Percentiles rank a stretch among this genome's conserved stretches.
phyloP scores from a whole-genome alignment of 2,329 filamentous ascomycete species.

The Hymenoscyphus fraxineus region DNA sequence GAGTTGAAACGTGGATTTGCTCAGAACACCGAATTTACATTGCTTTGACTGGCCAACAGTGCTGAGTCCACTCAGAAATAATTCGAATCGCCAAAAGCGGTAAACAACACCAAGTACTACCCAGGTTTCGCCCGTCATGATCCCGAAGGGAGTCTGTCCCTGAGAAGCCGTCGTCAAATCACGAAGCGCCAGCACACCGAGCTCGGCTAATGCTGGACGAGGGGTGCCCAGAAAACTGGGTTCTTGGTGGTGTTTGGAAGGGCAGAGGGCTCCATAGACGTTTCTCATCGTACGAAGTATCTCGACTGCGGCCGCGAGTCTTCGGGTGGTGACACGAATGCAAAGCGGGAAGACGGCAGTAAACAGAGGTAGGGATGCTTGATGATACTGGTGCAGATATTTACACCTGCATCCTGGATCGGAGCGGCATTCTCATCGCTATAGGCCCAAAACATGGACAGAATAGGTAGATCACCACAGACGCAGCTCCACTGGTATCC shows the following conservation, averaged over 20 bases:
- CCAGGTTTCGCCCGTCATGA: background rate
- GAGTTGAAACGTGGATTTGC: slow-evolving; percentile 1
- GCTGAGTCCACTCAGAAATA: background rate
- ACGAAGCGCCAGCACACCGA: slow-evolving; percentile 22
- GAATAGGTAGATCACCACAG: background rate
- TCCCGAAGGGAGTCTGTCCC: background rate
- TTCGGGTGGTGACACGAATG: background rate
- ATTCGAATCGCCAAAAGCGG: background rate
- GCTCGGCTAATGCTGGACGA: background rate
- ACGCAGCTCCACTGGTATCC: background rate
- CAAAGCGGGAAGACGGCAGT: background rate
- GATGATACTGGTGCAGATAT: background rate
- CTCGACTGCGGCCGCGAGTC: background rate
- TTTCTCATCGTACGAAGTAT: background rate
- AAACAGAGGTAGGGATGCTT: background rate
- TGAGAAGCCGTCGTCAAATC: slow-evolving; percentile 21
- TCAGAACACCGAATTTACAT: background rate
- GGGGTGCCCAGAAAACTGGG: background rate
- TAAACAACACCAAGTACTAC: background rate
- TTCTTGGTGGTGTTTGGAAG: background rate
- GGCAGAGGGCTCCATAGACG: background rate
- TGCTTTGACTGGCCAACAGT: background rate
- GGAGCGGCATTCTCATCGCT: background rate
- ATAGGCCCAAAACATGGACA: background rate
- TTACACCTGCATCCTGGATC: background rate